Evolutionary conservation across 2,329 filamentous ascomycete genomes (phyloP), one percentile per base, ranked within the genome.

Genomic region (Colletotrichum coccodes): DNA sequence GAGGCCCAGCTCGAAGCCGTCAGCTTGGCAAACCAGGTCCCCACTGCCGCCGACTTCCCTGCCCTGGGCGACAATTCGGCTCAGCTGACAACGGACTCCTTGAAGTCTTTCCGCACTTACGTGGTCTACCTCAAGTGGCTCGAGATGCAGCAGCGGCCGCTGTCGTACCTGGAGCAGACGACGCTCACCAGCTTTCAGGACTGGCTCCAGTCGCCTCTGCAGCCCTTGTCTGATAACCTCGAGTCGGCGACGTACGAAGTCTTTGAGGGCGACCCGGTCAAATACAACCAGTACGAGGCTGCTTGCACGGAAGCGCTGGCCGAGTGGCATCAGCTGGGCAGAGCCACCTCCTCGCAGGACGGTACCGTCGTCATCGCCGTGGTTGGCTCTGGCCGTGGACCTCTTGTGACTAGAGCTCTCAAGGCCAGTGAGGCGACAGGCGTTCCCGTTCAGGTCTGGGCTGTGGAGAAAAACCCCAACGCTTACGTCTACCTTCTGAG

Each of bases 221-320:
- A 99, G 78, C 96, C 96, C 0, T 86, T 99, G 16, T 95, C 95
- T 0, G 96, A 99, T 79, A 99, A 99, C 74, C 86, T 99, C 16
- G 97, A 99, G 79, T 97, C 94, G 53, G 93, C 97, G 47, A 99
- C 96, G 0, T 99, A 99, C 79, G 96, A 99, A 78, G 95, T 98
- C 2, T 99, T 99, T 75, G 96, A 99, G 79, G 97, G 97, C 73
- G 97, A 99, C 72, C 96, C 96, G 0, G 93, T 99, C 81, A 99
- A 99, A 81, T 99, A 99, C 78, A 91, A 94, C 72, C 97, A 95
- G 86, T 99, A 99, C 77, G 94, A 98, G 79, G 86, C 87, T 52
- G 96, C 96, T 16, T 92, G 97, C 64, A 89, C 89, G 4, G 89
- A 93, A 72, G 95, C 96, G 0, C 85, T 99, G 70, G 86, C 83